Base-by-base conservation (phyloP, 495 filamentous ascomycete genomes). In the Aspergillus homomorphus region DNA sequence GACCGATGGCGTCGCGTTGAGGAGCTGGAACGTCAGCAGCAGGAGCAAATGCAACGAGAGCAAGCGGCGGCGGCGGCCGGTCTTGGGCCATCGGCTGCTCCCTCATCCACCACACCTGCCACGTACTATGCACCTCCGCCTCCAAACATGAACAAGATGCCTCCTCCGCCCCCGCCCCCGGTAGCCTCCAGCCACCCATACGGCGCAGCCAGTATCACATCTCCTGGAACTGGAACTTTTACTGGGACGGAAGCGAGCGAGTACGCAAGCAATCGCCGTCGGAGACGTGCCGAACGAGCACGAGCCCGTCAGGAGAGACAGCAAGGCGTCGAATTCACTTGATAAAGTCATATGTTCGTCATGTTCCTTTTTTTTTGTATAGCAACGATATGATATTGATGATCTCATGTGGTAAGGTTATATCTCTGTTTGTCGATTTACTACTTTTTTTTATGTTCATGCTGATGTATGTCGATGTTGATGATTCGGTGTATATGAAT, bases 1-100 rank as follows among this genome's bases (percentile, higher is more conserved):
- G 74, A 80, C 33, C 73, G 79, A 16, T 83, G 79, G 75, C 76
- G 80, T 21, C 77, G 80, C 23, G 79, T 77, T 4, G 80, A 82
- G 60, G 77, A 77, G 22, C 49, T 77, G 14, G 80, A 83, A 55
- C 73, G 80, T 49, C 72, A 68, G 52, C 79, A 83, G 56, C 76
- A 75, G 3, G 79, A 80, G 57, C 74, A 79, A 20, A 79, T 76
- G 54, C 72, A 72, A 53, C 70, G 75, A 59, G 72, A 80, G 55
- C 73, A 77, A 67, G 66, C 65, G 28, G 66, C 72, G 55, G 66
- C 72, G 26, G 56, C 59, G 19, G 69, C 70, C 1, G 69, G 69
- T 41, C 58, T 12, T 14, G 33, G 66, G 23, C 57, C 66, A 51
- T 61, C 68, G 16, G 57, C 66, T 38, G 64, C 64, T 20, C 70